Evolutionary conservation across 192 early-diverging fungal genomes (phyloP).

Genomic region (Coemansia pectinata): DNA sequence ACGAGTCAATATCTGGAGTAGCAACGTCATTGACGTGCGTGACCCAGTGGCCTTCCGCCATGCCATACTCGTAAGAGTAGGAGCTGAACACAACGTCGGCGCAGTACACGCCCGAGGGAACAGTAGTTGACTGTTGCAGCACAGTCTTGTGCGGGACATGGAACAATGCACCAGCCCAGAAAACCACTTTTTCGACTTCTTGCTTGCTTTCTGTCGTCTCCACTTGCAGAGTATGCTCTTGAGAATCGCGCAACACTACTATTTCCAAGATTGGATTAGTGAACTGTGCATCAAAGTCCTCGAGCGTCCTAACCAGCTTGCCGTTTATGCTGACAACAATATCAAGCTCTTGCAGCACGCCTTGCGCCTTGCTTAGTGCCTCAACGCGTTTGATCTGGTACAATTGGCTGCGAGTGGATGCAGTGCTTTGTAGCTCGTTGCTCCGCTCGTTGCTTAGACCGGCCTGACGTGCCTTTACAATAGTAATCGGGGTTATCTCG

Average conservation of each 20-base stretch:
- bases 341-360: slow-evolving; percentile 65
- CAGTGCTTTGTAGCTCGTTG: slow-evolving; percentile 57
- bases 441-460: slow-evolving; percentile 65
- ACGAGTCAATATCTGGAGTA: slow-evolving; percentile 62
- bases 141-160: slow-evolving; percentile 73
- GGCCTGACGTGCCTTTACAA: slow-evolving; percentile 61
- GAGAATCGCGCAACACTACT: slow-evolving; percentile 69
- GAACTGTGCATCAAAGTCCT: slow-evolving; percentile 62
- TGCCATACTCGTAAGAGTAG: slow-evolving; percentile 64
- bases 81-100: slow-evolving; percentile 63
- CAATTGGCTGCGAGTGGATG: slow-evolving; percentile 57
- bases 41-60: slow-evolving; percentile 63
- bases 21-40: slow-evolving; percentile 65
- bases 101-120: slow-evolving; percentile 67
- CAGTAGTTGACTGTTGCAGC: slow-evolving; percentile 64
- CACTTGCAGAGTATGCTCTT: slow-evolving; percentile 65
- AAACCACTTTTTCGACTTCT: slow-evolving; percentile 67
- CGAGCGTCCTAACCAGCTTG: slow-evolving; percentile 61
- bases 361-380: slow-evolving; percentile 54
- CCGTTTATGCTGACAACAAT: slow-evolving; percentile 71
- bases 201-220: slow-evolving; percentile 62
- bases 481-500: slow-evolving; percentile 62
- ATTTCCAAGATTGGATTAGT: slow-evolving; percentile 56
- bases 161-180: slow-evolving; percentile 84
- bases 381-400: slow-evolving; percentile 65